Base-by-base conservation (phyloP, 1,139 yeast species). In the Taphrina deformans region DNA sequence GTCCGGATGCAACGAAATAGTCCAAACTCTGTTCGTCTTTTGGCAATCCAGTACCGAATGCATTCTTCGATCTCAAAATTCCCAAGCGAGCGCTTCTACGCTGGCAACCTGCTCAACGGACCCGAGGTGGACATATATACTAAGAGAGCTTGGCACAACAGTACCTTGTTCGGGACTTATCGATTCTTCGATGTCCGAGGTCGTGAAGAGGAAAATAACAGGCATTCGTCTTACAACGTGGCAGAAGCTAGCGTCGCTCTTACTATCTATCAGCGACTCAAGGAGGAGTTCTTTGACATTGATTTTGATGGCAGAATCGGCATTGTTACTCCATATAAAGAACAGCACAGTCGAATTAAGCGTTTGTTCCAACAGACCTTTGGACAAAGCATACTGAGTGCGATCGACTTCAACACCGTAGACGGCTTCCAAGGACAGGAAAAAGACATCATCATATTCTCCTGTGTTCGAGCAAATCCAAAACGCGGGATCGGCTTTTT, bases 401-500 rank as follows among this genome's bases (percentile, higher is more conserved):
- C 84, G 67, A 84, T 95, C 62, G 96, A 89, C 73, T 91, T 95
- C 77, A 91, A 92, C 72, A 91, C 99, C 0, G 93, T 93, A 66
- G 99, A 93, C 79, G 99, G 99, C 0, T 93, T 91, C 74, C 99
- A 93, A 79, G 99, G 99, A 71, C 98, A 93, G 75, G 99, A 93
- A 74, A 93, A 92, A 75, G 98, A 93, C 70, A 85, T 95, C 63
- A 89, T 93, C 69, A 84, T 93, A 55, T 86, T 93, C 80, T 91
- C 98, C 0, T 92, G 98, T 83, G 99, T 95, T 6, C 83, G 99
- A 73, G 96, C 97, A 27, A 51, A 56, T 23, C 59, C 51, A 52
- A 55, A 56, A 2, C 55, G 2, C 85, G 84, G 89, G 65, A 93
- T 92, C 69, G 98, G 98, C 29, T 92, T 92, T 76, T 82, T 92